A percentile compares a stretch with the other conserved stretches of the same genome.
These are phyloP conservation scores for Penicillium sp. DNA, from an alignment of 2,329 filamentous ascomycete species.

Conservation along the genomic window DNA sequence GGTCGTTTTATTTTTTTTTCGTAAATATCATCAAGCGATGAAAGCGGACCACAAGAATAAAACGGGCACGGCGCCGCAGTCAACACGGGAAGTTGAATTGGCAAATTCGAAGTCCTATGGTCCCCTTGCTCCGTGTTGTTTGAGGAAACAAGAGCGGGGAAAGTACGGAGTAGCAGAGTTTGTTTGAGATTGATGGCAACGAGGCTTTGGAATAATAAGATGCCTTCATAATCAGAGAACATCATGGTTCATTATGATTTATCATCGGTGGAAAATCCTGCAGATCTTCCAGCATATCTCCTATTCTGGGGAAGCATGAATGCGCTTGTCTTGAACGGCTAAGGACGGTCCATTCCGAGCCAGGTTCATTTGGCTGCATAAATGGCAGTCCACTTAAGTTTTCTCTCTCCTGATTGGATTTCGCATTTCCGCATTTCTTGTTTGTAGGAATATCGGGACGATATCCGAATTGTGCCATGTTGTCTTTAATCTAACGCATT, in stretches of 20 bases:
- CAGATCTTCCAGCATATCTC: background rate
- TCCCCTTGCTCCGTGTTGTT: slow-evolving; percentile 15
- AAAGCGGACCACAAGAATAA: background rate
- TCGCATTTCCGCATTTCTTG: background rate
- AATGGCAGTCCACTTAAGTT: background rate
- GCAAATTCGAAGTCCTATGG: background rate
- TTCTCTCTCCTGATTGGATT: background rate
- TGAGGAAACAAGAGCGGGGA: slow-evolving; percentile 13
- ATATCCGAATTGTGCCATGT: background rate
- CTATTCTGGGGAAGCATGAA: background rate
- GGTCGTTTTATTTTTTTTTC: background rate
- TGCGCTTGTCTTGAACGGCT: background rate
- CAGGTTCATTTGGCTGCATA: background rate
- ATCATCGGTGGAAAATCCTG: background rate
- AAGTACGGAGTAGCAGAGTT: background rate
- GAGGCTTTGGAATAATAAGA: too few relatives aligned
- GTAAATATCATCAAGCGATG: background rate
- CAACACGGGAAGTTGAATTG: background rate
- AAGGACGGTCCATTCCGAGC: background rate
- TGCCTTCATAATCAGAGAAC: background rate
- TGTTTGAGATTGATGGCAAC: background rate
- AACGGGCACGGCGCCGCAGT: slow-evolving; percentile 16
- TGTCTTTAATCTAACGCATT: background rate
- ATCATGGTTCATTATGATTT: background rate
- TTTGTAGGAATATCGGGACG: background rate